A percentile compares a stretch with the other conserved stretches of the same genome.
Conservation (phyloP, 441 rosid species). For the Dalechampia spathulata region DNA sequence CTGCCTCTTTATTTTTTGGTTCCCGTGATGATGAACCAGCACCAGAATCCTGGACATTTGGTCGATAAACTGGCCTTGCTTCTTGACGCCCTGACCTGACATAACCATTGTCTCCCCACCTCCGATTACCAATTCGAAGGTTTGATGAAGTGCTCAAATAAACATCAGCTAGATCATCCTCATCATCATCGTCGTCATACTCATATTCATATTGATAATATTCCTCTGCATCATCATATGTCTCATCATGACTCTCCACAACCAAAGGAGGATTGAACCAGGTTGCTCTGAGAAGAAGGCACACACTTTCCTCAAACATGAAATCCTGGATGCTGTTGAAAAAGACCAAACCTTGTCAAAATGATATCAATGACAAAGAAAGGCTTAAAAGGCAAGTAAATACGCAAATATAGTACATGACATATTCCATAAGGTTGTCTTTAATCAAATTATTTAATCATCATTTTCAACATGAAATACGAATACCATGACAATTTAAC, state of each 20-base stretch:
- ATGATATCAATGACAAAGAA: neutral
- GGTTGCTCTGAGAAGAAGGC: conserved; percentile 77
- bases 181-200: conserved; percentile 53
- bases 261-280: conserved; percentile 81
- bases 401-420: neutral
- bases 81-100: conserved; percentile 85
- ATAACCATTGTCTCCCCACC: conserved; percentile 93
- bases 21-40: conserved; percentile 53
- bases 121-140: conserved; percentile 64
- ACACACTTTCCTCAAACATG: conserved; percentile 93
- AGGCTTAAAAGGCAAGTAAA: neutral
- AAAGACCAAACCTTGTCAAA: conserved; percentile 4
- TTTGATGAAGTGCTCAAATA: conserved; percentile 40
- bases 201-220: conserved; percentile 44
- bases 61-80: conserved; percentile 57
- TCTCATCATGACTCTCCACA: conserved; percentile 38
- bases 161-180: conserved; percentile 54
- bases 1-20: conserved; percentile 50
- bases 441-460: neutral
- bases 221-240: conserved; percentile 32
- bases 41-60: conserved; percentile 30
- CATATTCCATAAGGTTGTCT: no score
- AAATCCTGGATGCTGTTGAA: conserved; percentile 59
- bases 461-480: neutral
- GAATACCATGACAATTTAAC: neutral